Evolutionary conservation across 2,329 filamentous ascomycete species (phyloP).

Genomic region (Thyridium curvatum): DNA sequence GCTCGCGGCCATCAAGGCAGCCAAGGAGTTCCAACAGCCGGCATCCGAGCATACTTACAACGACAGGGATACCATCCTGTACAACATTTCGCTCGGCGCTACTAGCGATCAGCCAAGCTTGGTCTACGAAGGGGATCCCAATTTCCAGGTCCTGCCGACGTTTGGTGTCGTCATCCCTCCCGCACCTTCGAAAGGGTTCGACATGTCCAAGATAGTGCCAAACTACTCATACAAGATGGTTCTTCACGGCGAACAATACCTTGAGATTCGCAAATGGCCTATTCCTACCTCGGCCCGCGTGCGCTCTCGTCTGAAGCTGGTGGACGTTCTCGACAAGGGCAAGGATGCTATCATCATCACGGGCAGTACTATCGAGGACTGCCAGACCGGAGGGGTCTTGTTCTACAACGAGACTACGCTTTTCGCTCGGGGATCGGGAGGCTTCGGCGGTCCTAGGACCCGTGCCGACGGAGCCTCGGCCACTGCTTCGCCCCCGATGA

Average conservation of each 20-base stretch:
- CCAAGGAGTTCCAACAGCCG: constrained; percentile 61
- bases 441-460: constrained; percentile 81
- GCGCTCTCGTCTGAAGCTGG: constrained; percentile 68
- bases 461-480: constrained; percentile 69
- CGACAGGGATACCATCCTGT: constrained; percentile 85
- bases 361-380: constrained; percentile 76
- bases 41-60: constrained; percentile 77
- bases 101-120: constrained; percentile 83
- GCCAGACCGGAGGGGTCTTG: constrained; percentile 76
- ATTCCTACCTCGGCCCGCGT: constrained; percentile 80
- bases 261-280: constrained; percentile 87
- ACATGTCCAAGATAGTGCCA: constrained; percentile 75
- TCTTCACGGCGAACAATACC: constrained; percentile 96
- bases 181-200: constrained; percentile 73
- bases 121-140: constrained; percentile 80
- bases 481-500: constrained; percentile 69
- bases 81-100: constrained; percentile 90
- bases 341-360: constrained; percentile 77
- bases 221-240: constrained; percentile 99
- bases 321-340: constrained; percentile 96
- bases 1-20: constrained; percentile 68
- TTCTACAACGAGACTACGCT: constrained; percentile 97
- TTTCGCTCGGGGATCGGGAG: constrained; percentile 86
- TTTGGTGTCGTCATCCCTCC: constrained; percentile 96
- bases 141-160: constrained; percentile 90